Evolutionary conservation across 768 basidiomycete species (phyloP), one percentile per base, ranked within the genome.

Genomic region (Strobilomyces dryophilus): DNA sequence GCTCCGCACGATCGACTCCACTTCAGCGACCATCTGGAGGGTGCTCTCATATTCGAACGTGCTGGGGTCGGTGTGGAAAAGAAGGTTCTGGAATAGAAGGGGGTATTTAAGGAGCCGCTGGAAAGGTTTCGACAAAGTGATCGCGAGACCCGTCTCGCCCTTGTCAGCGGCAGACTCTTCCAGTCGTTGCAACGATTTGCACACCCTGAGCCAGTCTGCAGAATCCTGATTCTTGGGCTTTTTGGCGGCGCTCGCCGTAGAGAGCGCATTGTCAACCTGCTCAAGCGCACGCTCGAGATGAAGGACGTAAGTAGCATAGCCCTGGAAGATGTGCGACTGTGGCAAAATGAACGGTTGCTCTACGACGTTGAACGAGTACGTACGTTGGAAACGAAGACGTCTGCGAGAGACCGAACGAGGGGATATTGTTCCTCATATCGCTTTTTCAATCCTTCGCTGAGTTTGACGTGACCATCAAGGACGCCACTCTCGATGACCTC

Each of bases 41-140:
- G 95, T 97, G 65, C 87, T 89, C 69, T 99, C 97, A 66, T 97
- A 99, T 72, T 99, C 97, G 63, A 88, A 94, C 4, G 95, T 93
- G 57, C 92, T 94, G 2, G 97, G 94, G 62, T 99, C 97, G 17
- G 95, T 97, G 72, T 94, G 92, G 73, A 89, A 98, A 50, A 98
- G 82, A 15, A 98, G 79, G 68, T 97, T 98, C 72, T 99, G 97
- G 74, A 98, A 98, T 44, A 99, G 81, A 32, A 99, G 79, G 5
- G 97, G 97, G 69, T 98, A 97, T 69, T 98, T 98, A 66, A 97
- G 82, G 32, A 99, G 76, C 39, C 95, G 83, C 66, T 98, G 95
- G 74, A 99, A 97, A 3, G 97, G 95, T 68, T 98, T 98, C 18
- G 92, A 95, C 10, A 98, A 77, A 0, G 92, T 92, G 66, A 99